A percentile compares a stretch with the other conserved stretches of the same genome.
phyloP scores from a whole-genome alignment of 345 rosid genomes.

The Hibiscus mutabilis region DNA sequence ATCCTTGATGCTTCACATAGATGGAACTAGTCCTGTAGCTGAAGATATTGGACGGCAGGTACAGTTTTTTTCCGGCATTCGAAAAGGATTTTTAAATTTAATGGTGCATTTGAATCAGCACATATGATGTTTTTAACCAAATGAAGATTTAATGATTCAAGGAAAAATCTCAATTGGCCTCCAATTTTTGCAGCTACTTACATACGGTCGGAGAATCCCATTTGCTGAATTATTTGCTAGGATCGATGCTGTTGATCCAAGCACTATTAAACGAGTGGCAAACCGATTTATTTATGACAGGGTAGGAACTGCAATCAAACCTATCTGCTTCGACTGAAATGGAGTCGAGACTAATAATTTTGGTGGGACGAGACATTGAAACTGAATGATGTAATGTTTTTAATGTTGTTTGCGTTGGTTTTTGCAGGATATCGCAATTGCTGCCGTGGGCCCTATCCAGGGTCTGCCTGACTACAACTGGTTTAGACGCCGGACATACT shows the following conservation, averaged over 20 bases:
- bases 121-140: not conserved
- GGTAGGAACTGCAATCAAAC: slow-evolving; percentile 32
- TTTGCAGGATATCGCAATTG: slow-evolving; percentile 83
- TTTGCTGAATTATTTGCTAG: slow-evolving; percentile 84
- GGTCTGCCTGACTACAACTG: slow-evolving; percentile 88
- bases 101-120: not conserved
- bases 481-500: slow-evolving; percentile 98
- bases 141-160: not conserved
- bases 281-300: slow-evolving; percentile 81
- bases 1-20: slow-evolving; percentile 87
- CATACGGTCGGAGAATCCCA: slow-evolving; percentile 95
- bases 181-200: slow-evolving; percentile 59
- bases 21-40: slow-evolving; percentile 94
- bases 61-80: slow-evolving; percentile 13
- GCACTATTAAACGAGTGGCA: slow-evolving; percentile 86
- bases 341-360: not conserved
- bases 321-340: not conserved
- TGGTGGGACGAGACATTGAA: not conserved
- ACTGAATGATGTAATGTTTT: not conserved
- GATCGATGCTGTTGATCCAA: slow-evolving; percentile 90
- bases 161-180: not conserved
- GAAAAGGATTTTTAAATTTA: not conserved
- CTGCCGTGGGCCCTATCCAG: slow-evolving; percentile 93
- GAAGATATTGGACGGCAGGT: slow-evolving; percentile 99
- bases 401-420: not conserved